phyloP scores from a whole-genome alignment of 2,329 filamentous ascomycete genomes.

The Phialophora macrospora region DNA sequence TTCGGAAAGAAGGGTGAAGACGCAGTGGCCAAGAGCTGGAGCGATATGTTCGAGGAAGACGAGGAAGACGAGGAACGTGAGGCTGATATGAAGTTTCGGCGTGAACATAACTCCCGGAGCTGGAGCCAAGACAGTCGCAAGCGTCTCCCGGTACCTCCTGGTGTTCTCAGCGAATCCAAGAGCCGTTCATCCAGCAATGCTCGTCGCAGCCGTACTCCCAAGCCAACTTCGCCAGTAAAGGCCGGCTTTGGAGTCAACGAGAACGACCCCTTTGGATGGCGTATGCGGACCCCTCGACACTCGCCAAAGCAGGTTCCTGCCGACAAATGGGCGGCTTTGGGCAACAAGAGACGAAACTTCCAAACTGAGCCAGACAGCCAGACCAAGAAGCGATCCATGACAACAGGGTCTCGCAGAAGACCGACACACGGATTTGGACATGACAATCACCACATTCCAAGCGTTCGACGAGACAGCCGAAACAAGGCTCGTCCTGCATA shows the following conservation, averaged over 20 bases:
- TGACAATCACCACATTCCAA: slow-evolving; percentile 45
- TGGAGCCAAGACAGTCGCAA: slow-evolving; percentile 77
- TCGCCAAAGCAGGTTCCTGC: slow-evolving; percentile 59
- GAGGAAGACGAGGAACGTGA: slow-evolving; percentile 73
- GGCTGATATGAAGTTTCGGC: slow-evolving; percentile 63
- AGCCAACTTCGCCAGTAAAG: slow-evolving; percentile 62
- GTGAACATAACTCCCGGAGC: slow-evolving; percentile 70
- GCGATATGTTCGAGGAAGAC: slow-evolving; percentile 96
- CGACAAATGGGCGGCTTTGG: slow-evolving; percentile 90
- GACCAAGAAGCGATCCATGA: slow-evolving; percentile 52
- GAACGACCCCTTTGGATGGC: slow-evolving; percentile 57
- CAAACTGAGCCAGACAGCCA: slow-evolving; percentile 60
- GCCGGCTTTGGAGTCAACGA: slow-evolving; percentile 73
- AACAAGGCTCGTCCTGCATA: slow-evolving; percentile 47
- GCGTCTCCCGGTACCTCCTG: slow-evolving; percentile 55
- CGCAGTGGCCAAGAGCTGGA: slow-evolving; percentile 96
- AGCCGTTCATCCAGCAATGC: slow-evolving; percentile 59
- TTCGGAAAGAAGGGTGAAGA: slow-evolving; percentile 79
- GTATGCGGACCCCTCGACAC: slow-evolving; percentile 60
- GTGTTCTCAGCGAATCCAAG: slow-evolving; percentile 60
- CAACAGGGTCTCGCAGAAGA: slow-evolving; percentile 51
- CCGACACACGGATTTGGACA: slow-evolving; percentile 47
- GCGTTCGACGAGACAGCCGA: slow-evolving; percentile 45
- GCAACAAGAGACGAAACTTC: slow-evolving; percentile 77
- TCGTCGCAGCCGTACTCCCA: slow-evolving; percentile 56